phyloP scores from a whole-genome alignment of 2,329 filamentous ascomycete species.

The Colletotrichum incanum region DNA sequence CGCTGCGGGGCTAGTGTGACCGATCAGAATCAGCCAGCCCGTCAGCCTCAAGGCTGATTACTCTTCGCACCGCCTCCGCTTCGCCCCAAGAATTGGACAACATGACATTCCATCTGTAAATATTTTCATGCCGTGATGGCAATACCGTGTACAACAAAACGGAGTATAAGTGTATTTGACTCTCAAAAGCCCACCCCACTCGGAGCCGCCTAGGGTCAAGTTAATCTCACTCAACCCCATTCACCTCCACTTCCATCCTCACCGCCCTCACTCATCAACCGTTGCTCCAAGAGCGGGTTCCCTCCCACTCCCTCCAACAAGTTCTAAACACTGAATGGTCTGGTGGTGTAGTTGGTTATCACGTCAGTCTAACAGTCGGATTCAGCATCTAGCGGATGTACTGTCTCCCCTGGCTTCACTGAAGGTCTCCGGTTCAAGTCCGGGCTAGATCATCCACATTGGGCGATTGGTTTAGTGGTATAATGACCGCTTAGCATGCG shows the following conservation, averaged over 20 bases:
- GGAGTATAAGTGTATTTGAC: neutral
- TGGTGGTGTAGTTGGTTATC: constrained; percentile 62
- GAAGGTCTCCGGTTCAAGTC: constrained; percentile 39
- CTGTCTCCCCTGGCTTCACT: constrained; percentile 2
- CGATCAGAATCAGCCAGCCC: too few species aligned
- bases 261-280: neutral
- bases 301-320: fast-evolving
- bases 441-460: constrained; percentile 17
- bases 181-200: neutral
- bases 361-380: constrained; percentile 62
- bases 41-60: too few species aligned
- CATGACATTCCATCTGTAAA: neutral
- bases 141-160: neutral
- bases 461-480: constrained; percentile 42
- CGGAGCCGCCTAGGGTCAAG: neutral
- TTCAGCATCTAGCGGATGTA: neutral
- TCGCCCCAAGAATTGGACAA: too few species aligned
- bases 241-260: neutral
- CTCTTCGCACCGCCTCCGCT: too few species aligned
- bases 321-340: constrained; percentile 11
- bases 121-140: neutral
- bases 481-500: constrained; percentile 40
- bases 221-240: neutral
- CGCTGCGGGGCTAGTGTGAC: too few species aligned
- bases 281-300: constrained; percentile 6